Conservation (phyloP, 768 basidiomycete genomes). For the Russula sp. region DNA sequence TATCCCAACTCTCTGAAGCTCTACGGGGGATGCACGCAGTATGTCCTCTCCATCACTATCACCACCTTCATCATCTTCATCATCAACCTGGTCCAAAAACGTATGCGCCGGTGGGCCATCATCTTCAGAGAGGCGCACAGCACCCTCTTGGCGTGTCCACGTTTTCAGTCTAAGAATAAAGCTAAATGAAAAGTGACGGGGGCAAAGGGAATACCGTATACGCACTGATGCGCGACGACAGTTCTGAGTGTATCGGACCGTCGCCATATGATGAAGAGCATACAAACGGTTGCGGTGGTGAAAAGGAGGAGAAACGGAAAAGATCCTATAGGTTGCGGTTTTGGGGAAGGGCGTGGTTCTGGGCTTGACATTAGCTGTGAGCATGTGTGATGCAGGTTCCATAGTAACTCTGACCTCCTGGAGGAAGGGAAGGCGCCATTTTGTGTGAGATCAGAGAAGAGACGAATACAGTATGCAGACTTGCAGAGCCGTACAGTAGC, state of each 20-base stretch:
- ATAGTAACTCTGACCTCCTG: conserved; percentile 7
- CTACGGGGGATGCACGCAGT: neutral
- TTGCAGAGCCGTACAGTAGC: too few relatives aligned
- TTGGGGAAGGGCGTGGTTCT: conserved; percentile 40
- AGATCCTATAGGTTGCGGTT: conserved; percentile 57
- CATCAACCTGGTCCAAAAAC: conserved; percentile 49
- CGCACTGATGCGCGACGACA: conserved; percentile 52
- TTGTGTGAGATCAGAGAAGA: neutral
- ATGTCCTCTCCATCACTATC: conserved; percentile 26
- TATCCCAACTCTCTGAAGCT: neutral
- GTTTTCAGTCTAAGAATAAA: conserved; percentile 43
- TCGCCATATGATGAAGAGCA: conserved; percentile 56
- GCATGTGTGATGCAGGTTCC: neutral
- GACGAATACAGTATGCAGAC: too few relatives aligned
- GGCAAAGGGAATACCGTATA: conserved; percentile 17
- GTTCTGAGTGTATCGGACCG: conserved; percentile 44
- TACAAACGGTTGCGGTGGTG: conserved; percentile 47
- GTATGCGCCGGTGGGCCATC: conserved; percentile 58
- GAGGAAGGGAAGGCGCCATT: conserved; percentile 11
- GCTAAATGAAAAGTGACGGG: too few relatives aligned
- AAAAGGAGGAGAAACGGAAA: conserved; percentile 44
- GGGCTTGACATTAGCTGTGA: conserved; percentile 5
- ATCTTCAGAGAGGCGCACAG: conserved; percentile 57
- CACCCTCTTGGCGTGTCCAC: conserved; percentile 44
- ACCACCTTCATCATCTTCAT: conserved; percentile 34